These are phyloP conservation scores for Aegilops longissima DNA, from an alignment of 176 grass and related monocot genomes.

Conservation along the genomic window DNA sequence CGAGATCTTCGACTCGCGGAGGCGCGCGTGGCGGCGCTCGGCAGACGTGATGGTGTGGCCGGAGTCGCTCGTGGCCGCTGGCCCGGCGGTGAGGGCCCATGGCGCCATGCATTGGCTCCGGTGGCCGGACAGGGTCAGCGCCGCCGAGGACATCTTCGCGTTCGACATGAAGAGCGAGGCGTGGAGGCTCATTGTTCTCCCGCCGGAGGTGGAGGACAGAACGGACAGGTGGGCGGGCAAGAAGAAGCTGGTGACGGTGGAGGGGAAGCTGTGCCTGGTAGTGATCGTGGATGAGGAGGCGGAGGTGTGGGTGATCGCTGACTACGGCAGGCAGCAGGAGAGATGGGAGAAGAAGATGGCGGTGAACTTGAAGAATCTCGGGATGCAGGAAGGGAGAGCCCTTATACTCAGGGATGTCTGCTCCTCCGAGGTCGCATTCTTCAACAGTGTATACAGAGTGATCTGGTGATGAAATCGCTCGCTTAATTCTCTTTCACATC, in stretches of 20 bases:
- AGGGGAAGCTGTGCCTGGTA: conserved; percentile 33
- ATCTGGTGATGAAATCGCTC: conserved; percentile 20
- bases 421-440: conserved; percentile 14
- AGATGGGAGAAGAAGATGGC: conserved; percentile 42
- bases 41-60: conserved; percentile 19
- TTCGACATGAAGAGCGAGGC: conserved; percentile 28
- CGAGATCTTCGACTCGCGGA: conserved; percentile 40
- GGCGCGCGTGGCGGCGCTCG: conserved; percentile 32
- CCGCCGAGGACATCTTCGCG: conserved; percentile 22
- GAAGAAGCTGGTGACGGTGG: conserved; percentile 26
- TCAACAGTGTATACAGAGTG: not conserved
- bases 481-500: not conserved
- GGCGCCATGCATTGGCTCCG: conserved; percentile 39
- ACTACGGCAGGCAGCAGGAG: not conserved
- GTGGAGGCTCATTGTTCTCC: conserved; percentile 33
- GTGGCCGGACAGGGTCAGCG: not conserved
- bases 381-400: not conserved
- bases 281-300: not conserved
- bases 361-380: conserved; percentile 17
- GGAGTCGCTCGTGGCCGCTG: not conserved
- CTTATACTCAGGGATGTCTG: conserved; percentile 21
- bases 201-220: conserved; percentile 1
- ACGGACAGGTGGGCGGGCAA: conserved; percentile 5
- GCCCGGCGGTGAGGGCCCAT: conserved; percentile 23
- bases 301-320: conserved; percentile 15